phyloP scores from a whole-genome alignment of 139 green algal genomes.

The Coccomyxa sp. region DNA sequence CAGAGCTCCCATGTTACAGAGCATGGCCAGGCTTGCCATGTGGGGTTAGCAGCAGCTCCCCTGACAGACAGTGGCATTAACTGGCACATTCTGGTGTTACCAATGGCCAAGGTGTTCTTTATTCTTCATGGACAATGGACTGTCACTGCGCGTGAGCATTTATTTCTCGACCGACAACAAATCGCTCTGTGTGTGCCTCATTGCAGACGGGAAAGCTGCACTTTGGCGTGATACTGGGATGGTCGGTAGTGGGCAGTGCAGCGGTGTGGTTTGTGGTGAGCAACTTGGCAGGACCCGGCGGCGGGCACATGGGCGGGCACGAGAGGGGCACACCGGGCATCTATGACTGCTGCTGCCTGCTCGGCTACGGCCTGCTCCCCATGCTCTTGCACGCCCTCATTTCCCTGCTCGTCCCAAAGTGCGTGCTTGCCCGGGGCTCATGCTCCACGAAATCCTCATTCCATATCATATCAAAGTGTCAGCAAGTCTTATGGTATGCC shows the following conservation, averaged over 20 bases:
- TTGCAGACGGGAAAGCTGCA: constrained; percentile 76
- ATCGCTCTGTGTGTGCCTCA: no score
- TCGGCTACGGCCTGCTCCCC: constrained; percentile 87
- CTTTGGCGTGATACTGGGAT: constrained; percentile 93
- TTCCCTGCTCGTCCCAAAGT: constrained; percentile 73
- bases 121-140: no score
- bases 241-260: constrained; percentile 73
- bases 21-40: not conserved
- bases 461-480: not conserved
- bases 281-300: constrained; percentile 29
- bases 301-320: constrained; percentile 41
- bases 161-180: no score
- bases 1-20: not conserved
- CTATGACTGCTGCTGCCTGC: constrained; percentile 82
- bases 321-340: constrained; percentile 62
- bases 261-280: constrained; percentile 68
- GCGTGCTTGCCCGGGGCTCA: not conserved
- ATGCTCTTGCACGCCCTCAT: constrained; percentile 62
- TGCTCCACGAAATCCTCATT: not conserved
- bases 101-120: no score
- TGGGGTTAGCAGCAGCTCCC: no score
- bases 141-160: no score
- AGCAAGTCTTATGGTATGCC: not conserved
- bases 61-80: not conserved
- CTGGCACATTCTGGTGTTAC: not conserved